Percentiles rank a stretch among this genome's conserved stretches.
Evolutionary conservation across 1,284 basidiomycete genomes (phyloP).

Genomic region (Ganoderma meredithae): DNA sequence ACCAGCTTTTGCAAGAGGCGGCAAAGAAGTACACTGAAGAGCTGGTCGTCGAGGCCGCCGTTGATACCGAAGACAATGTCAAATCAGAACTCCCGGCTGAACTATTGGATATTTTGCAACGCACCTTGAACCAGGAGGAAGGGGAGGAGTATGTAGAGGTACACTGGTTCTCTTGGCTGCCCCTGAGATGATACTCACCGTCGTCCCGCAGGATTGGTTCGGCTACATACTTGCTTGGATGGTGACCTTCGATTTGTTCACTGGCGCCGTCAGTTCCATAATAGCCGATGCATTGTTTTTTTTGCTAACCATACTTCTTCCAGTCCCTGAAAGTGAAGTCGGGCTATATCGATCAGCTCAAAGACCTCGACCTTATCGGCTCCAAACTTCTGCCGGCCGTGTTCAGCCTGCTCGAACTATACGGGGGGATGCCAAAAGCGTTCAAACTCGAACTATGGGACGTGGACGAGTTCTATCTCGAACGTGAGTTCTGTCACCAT

Average conservation of each 20-base stretch:
- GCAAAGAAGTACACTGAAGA: conserved; percentile 77
- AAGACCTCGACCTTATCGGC: conserved; percentile 71
- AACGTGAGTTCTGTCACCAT: conserved; percentile 58
- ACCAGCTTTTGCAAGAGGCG: conserved; percentile 68
- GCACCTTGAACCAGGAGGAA: conserved; percentile 51
- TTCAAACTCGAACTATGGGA: conserved; percentile 86
- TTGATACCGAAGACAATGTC: conserved; percentile 64
- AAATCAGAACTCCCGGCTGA: conserved; percentile 69
- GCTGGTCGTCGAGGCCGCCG: conserved; percentile 86
- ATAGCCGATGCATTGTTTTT: neutral
- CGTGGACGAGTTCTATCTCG: conserved; percentile 87
- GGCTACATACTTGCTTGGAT: conserved; percentile 91
- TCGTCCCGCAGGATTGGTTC: conserved; percentile 51
- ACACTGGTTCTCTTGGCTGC: conserved; percentile 19
- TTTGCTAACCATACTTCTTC: conserved; percentile 20
- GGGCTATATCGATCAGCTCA: conserved; percentile 87
- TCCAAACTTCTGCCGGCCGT: conserved; percentile 79
- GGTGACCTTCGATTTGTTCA: conserved; percentile 87
- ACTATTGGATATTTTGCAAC: conserved; percentile 70
- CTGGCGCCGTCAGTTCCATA: conserved; percentile 72
- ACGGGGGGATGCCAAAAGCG: conserved; percentile 62
- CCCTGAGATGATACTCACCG: neutral
- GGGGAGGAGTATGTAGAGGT: conserved; percentile 48
- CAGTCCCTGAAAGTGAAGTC: conserved; percentile 85
- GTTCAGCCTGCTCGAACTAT: conserved; percentile 73